phyloP scores from a whole-genome alignment of 1,284 basidiomycete genomes.

The Trichosporon asahii region DNA sequence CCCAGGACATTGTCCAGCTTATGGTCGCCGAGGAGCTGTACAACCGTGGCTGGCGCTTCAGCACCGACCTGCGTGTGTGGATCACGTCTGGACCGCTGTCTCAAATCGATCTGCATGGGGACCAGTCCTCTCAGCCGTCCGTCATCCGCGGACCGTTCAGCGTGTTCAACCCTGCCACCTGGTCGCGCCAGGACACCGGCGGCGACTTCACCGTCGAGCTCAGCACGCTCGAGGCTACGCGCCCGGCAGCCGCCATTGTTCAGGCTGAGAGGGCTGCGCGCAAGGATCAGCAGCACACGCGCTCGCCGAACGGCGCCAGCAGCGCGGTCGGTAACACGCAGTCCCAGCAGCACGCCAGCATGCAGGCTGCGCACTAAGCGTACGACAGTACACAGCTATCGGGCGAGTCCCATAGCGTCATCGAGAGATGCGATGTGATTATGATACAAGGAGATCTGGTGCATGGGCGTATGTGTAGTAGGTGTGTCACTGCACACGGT shows the following conservation, averaged over 20 bases:
- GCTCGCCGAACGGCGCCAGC: slow-evolving; percentile 21
- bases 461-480: background rate
- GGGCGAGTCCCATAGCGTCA: slow-evolving; percentile 1
- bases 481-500: background rate
- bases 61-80: slow-evolving; percentile 93
- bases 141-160: slow-evolving; percentile 42
- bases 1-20: slow-evolving; percentile 80
- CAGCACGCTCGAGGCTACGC: slow-evolving; percentile 40
- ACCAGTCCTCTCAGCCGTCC: slow-evolving; percentile 23
- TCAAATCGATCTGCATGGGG: slow-evolving; percentile 32
- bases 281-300: slow-evolving; percentile 30
- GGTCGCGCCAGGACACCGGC: slow-evolving; percentile 39
- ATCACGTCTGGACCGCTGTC: slow-evolving; percentile 65
- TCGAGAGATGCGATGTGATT: slow-evolving; percentile 10
- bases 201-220: slow-evolving; percentile 46
- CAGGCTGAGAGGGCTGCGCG: slow-evolving; percentile 31
- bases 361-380: slow-evolving; percentile 24
- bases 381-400: background rate
- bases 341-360: slow-evolving; percentile 21
- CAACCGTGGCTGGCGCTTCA: slow-evolving; percentile 96
- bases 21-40: slow-evolving; percentile 96
- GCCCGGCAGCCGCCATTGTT: slow-evolving; percentile 32
- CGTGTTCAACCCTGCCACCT: slow-evolving; percentile 48
- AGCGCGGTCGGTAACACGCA: slow-evolving; percentile 15
- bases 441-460: slow-evolving; percentile 2